Evolutionary conservation across 768 basidiomycete species (phyloP).

Genomic region (Ramaria sp.): DNA sequence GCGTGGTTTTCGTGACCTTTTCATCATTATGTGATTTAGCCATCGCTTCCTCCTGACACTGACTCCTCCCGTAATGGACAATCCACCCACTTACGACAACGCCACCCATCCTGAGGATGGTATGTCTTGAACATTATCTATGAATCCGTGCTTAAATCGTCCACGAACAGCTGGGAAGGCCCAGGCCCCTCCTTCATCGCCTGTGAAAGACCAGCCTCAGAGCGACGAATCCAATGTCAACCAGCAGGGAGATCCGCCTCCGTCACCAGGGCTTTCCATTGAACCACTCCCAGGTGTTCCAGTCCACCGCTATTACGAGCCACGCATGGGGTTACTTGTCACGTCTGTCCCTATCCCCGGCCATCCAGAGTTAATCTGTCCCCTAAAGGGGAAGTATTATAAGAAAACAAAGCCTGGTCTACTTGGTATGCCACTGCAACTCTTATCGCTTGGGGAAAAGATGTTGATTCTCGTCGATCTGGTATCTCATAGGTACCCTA

Average conservation of each 20-base stretch:
- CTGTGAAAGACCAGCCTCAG: background rate
- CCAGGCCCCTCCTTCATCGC: background rate
- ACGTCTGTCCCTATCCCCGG: constrained; percentile 60
- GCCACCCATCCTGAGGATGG: background rate
- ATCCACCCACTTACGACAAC: constrained; percentile 21
- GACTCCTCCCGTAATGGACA: constrained; percentile 8
- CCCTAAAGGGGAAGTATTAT: constrained; percentile 66
- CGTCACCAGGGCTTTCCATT: background rate
- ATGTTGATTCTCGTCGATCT: background rate
- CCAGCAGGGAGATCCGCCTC: background rate
- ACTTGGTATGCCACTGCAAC: constrained; percentile 42
- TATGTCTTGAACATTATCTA: background rate
- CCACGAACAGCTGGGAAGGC: background rate
- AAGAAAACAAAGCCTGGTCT: constrained; percentile 54
- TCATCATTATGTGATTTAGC: too few relatives aligned
- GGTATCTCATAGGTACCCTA: constrained; percentile 43
- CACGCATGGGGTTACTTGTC: constrained; percentile 42
- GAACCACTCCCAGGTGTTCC: constrained; percentile 22
- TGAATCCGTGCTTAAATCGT: background rate
- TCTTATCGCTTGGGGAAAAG: background rate
- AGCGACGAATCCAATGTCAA: background rate
- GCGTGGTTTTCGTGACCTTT: background rate
- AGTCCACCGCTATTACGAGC: constrained; percentile 62
- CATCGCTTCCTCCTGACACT: background rate
- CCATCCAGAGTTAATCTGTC: constrained; percentile 76